These are phyloP conservation scores for Endoconidiophora polonica DNA, from an alignment of 2,329 filamentous ascomycete genomes.

Conservation along the genomic window DNA sequence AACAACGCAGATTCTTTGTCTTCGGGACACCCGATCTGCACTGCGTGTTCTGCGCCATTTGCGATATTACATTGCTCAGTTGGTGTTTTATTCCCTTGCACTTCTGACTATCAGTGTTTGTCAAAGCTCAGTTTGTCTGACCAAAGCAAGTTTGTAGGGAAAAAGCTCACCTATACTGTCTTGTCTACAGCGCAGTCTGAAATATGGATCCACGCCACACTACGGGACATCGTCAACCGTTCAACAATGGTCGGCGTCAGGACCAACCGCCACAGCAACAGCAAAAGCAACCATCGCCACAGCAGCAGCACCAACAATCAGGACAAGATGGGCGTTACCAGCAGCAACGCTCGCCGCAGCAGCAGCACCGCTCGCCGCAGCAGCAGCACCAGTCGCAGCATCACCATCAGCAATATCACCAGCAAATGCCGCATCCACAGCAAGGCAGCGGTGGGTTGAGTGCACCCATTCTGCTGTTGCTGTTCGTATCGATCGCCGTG, in stretches of 20 bases:
- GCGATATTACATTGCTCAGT: no score
- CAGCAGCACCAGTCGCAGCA: constrained; percentile 1
- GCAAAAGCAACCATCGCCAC: not conserved
- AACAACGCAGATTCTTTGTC: no score
- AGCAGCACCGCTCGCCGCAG: not conserved
- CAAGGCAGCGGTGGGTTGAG: constrained; percentile 8
- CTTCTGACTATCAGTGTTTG: no score
- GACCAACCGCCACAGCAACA: not conserved
- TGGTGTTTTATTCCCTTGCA: no score
- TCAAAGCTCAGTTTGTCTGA: no score
- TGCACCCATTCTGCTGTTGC: constrained; percentile 10
- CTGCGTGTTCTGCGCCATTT: no score
- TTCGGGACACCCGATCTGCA: no score
- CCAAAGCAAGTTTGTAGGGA: no score
- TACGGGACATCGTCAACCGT: constrained; percentile 4
- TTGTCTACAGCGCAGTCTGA: constrained; percentile 1
- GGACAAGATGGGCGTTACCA: not conserved
- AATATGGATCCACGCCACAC: constrained; percentile 9
- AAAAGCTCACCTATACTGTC: no score
- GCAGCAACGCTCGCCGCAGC: not conserved
- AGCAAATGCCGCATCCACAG: constrained; percentile 9
- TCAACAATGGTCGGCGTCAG: not conserved
- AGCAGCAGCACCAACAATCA: not conserved
- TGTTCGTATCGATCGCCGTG: constrained; percentile 12
- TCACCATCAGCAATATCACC: constrained; percentile 4